Conservation (phyloP, 1,284 basidiomycete genomes). For the Fistulina hepatica region DNA sequence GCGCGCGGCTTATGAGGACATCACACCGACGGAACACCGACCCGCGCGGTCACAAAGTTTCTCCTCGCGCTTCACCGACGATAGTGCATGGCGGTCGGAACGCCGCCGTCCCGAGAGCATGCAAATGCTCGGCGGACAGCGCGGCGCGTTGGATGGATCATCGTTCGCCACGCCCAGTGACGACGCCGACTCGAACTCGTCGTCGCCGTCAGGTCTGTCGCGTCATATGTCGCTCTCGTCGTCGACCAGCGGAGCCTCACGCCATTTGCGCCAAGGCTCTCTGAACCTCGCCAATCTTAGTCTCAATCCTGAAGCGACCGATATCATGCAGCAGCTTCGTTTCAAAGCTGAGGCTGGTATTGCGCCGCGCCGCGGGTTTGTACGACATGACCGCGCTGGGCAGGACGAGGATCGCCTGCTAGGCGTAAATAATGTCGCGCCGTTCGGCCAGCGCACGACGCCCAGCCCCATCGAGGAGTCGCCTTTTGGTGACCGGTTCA, state of each 20-base stretch:
- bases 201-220: not conserved
- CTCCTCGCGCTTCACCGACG: too few relatives aligned
- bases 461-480: too few relatives aligned
- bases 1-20: not conserved
- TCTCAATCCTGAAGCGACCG: not conserved
- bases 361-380: not conserved
- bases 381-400: constrained; percentile 1
- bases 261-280: not conserved
- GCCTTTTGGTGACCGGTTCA: too few relatives aligned
- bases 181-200: not conserved
- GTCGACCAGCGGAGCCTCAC: too few relatives aligned
- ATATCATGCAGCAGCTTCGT: not conserved
- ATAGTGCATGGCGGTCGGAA: not conserved
- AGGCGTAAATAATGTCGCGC: too few relatives aligned
- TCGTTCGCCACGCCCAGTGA: not conserved
- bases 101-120: not conserved
- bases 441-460: too few relatives aligned
- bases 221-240: not conserved
- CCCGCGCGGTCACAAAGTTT: not conserved
- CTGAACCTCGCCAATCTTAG: not conserved
- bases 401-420: too few relatives aligned
- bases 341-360: constrained; percentile 1
- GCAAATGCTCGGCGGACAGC: not conserved
- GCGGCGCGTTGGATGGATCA: too few relatives aligned
- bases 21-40: not conserved